Evolutionary conservation across 345 rosid species (phyloP).

Genomic region (Euclidium syriacum): DNA sequence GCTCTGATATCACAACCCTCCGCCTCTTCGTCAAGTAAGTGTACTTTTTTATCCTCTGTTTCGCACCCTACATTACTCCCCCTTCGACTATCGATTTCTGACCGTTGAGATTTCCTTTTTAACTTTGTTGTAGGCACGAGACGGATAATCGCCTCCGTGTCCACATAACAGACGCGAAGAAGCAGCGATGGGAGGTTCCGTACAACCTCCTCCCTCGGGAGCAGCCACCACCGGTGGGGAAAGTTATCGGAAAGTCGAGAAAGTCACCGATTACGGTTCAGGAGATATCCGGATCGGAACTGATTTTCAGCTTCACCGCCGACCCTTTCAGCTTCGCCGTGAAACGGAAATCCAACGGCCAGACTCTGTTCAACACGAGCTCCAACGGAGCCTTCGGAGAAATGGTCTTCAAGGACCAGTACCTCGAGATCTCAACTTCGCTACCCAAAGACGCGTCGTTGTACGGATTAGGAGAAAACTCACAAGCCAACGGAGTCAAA

Average conservation of each 20-base stretch:
- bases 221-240: conserved; percentile 49
- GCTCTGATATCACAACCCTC: conserved; percentile 70
- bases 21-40: conserved; percentile 83
- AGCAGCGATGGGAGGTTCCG: conserved; percentile 94
- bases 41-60: conserved; percentile 8
- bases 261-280: conserved; percentile 42
- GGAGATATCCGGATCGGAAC: conserved; percentile 59
- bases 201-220: conserved; percentile 79
- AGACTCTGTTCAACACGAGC: conserved; percentile 77
- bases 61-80: conserved; percentile 4
- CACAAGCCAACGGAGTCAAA: conserved; percentile 92
- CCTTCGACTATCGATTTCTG: neutral
- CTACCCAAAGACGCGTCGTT: conserved; percentile 80
- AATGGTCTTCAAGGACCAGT: conserved; percentile 92
- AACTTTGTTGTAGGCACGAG: conserved; percentile 85
- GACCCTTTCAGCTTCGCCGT: conserved; percentile 93
- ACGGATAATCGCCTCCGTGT: conserved; percentile 71
- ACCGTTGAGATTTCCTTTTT: conserved; percentile 18
- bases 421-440: conserved; percentile 85
- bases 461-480: conserved; percentile 89
- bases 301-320: conserved; percentile 53
- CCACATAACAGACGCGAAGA: conserved; percentile 78
- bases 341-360: conserved; percentile 66
- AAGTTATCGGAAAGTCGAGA: conserved; percentile 43
- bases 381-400: conserved; percentile 41